These are phyloP conservation scores for Aspergillus sp. DNA, from an alignment of 2,329 filamentous ascomycete genomes.

Conservation along the genomic window DNA sequence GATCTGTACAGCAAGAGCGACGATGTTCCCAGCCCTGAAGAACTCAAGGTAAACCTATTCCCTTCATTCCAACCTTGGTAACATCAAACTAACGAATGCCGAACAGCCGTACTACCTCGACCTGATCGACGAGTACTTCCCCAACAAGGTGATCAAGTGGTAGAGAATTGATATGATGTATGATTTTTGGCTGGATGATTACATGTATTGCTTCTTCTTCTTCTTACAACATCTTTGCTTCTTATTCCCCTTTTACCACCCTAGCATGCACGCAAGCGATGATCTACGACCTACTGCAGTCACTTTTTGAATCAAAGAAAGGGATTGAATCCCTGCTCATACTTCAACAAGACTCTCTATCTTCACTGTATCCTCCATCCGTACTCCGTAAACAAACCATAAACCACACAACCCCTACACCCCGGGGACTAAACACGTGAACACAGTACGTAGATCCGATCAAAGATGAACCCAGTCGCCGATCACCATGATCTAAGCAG, in stretches of 20 bases:
- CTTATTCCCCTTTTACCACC: neutral
- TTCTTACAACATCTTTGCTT: neutral
- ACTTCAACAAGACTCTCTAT: neutral
- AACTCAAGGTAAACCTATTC: slow-evolving; percentile 63
- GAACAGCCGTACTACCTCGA: slow-evolving; percentile 69
- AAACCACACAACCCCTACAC: too few relatives aligned
- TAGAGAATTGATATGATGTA: slow-evolving; percentile 37
- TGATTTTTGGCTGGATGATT: neutral
- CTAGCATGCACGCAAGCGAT: neutral
- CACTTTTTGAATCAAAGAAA: neutral
- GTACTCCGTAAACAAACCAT: neutral
- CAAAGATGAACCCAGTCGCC: too few relatives aligned
- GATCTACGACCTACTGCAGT: neutral
- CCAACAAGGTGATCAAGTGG: slow-evolving; percentile 69
- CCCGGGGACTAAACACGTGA: neutral
- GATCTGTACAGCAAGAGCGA: slow-evolving; percentile 92
- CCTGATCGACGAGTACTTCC: slow-evolving; percentile 74
- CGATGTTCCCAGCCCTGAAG: slow-evolving; percentile 71
- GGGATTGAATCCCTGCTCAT: neutral
- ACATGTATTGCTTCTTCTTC: neutral
- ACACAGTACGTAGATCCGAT: neutral
- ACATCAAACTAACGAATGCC: slow-evolving; percentile 16
- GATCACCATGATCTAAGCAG: too few relatives aligned
- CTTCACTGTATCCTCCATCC: neutral
- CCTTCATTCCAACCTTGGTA: neutral